Evolutionary conservation across 805 yeast genomes (phyloP).

Genomic region (Blastobotrys chiropterorum): DNA sequence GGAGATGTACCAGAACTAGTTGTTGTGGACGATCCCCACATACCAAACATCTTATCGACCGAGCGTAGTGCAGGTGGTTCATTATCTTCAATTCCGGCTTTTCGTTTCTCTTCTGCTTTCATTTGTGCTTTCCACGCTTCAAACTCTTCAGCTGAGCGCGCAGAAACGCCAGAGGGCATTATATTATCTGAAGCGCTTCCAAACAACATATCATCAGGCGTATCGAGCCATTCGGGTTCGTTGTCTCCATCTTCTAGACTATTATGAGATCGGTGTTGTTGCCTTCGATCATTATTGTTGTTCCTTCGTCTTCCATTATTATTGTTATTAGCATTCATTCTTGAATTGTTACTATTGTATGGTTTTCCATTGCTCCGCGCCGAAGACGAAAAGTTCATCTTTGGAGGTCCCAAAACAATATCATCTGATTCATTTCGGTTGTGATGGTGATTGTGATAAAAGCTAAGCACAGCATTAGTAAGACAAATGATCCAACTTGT

Average conservation of each 20-base stretch:
- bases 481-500: too few species aligned
- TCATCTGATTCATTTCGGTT: not conserved
- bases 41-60: conserved; percentile 20
- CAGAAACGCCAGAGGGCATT: conserved; percentile 15
- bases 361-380: not conserved
- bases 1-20: not conserved
- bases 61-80: not conserved
- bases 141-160: conserved; percentile 20
- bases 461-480: not conserved
- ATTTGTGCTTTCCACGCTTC: conserved; percentile 29
- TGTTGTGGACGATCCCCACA: conserved; percentile 10
- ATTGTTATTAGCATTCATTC: not conserved
- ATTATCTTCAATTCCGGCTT: conserved; percentile 14
- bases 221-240: conserved; percentile 14
- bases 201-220: conserved; percentile 1
- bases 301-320: not conserved
- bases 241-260: conserved; percentile 6
- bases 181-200: conserved; percentile 3
- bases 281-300: conserved; percentile 1
- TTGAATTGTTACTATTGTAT: not conserved
- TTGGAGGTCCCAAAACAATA: not conserved
- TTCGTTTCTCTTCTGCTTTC: conserved; percentile 21
- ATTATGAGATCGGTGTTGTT: not conserved
- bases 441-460: not conserved
- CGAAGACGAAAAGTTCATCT: not conserved